Evolutionary conservation across 441 rosid genomes (phyloP), one percentile per base, ranked within the genome.

Genomic region (Eugenia klotzschiana): DNA sequence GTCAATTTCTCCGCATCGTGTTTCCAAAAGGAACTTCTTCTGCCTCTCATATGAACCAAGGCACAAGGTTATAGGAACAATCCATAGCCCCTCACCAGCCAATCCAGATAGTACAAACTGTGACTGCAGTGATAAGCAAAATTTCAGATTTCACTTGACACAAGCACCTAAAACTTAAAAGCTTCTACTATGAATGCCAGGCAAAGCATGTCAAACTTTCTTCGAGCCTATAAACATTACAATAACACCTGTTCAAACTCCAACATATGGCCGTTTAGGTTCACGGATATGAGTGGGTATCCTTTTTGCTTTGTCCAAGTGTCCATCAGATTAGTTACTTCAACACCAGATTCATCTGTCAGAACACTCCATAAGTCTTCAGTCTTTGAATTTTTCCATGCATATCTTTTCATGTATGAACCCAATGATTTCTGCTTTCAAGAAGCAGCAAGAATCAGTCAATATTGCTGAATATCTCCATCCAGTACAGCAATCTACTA

Each of bases 251-350:
- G 92, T 79, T 88, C 88, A 46, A 89, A 80, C 83, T 87, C 86
- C 82, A 89, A 37, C 22, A 80, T 12, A 18, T 79, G 79, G n/a
- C 82, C 88, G 41, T 84, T 83, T 53, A 60, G 84, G 60, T 80
- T 86, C 8, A 88, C 88, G 5, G 57, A 79, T 51, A 90, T 84
- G 54, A 88, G 88, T 51, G 90, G 90, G 84, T 88, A 84, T 49
- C 90, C 89, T 81, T 88, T 87, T 79, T 85, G 84, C 88, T 90
- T 89, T 64, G 91, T 87, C 91, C 91, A 89, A 56, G 86, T 15
- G 33, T 86, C 84, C 90, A 90, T 88, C 85, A 90, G 69, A n/a
- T 52, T 64, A 58, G 79, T 84, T 27, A 90, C 83, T 72, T 85
- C 54, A 60, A 86, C 53, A 25, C 87, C 87, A 14, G 87, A 82